Conservation (phyloP, 1,139 yeast genomes). For the Blastobotrys capitulatus region DNA sequence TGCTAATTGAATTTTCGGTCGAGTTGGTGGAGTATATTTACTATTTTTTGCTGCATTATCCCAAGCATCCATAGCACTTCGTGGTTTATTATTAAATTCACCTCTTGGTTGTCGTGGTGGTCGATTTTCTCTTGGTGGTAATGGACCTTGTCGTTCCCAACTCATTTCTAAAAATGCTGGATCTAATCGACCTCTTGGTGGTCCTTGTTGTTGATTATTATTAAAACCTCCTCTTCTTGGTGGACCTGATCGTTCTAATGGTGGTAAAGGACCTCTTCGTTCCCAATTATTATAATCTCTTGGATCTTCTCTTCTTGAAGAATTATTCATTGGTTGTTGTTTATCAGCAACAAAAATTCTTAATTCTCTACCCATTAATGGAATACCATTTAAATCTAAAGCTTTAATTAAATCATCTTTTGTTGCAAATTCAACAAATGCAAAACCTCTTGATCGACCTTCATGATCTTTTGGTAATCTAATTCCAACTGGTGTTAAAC, state of each 20-base stretch:
- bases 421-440: constrained; percentile 74
- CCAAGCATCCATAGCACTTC: constrained; percentile 1
- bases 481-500: constrained; percentile 3
- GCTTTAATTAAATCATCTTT: constrained; percentile 71
- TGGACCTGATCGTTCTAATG: constrained; percentile 15
- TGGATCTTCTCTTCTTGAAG: constrained; percentile 15
- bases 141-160: constrained; percentile 34
- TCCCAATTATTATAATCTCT: constrained; percentile 31
- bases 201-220: not conserved
- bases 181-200: constrained; percentile 14
- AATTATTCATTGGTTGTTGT: constrained; percentile 13
- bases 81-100: not conserved
- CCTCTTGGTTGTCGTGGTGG: constrained; percentile 14
- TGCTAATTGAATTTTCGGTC: constrained; percentile 26
- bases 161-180: constrained; percentile 30
- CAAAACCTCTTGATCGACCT: constrained; percentile 73
- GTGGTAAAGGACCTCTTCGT: constrained; percentile 31
- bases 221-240: not conserved
- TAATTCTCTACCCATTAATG: constrained; percentile 62
- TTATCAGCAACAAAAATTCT: constrained; percentile 83
- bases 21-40: constrained; percentile 15
- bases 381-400: constrained; percentile 62
- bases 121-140: constrained; percentile 18
- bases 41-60: constrained; percentile 3
- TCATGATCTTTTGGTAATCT: constrained; percentile 55